Base-by-base conservation (phyloP, 164 flowering plant genomes). In the Chimonanthus salicifolius region DNA sequence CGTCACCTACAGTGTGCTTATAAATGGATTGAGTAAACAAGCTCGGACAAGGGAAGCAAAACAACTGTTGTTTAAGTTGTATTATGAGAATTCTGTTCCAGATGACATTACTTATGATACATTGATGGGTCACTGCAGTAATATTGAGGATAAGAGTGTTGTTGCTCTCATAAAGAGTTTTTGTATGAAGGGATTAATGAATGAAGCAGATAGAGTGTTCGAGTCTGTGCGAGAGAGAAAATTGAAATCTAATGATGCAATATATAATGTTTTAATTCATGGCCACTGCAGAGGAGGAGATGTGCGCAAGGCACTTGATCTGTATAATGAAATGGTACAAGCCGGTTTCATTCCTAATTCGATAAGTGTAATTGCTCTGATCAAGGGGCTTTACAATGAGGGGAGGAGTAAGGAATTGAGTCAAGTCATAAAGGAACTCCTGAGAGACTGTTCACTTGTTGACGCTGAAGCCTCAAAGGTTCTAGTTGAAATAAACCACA, bases 141-240 rank as follows among this genome's bases (percentile, higher is more conserved):
- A 77, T 49, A 69, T 74, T 47, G 93, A 85, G 70, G 82, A 84
- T 64, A 85, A 79, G 76, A 85, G 87, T 68, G 83, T 54, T 49
- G 84, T 82, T 4, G 88, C 90, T 49, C 96, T 94, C 45, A 21
- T 94, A n/a, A 90, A 92, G 76, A 90, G 92, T 16, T 92, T 90
- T 79, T 94, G 98, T 74, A 84, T 88, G 88, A 89, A 92, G 68
- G 97, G 98, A 48, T 76, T 94, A 88, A 87, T 92, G 93, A 78
- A 82, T 18, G 96, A 94, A 85, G 98, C 97, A 20, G 94, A 92
- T 74, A 77, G 72, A 72, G 89, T 87, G 54, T 85, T 89, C 63
- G 79, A 88, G 47, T 81, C 84, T 4, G 83, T 89, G 88, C 48
- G 77, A 76, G 70, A 78, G 79, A 86, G 71, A 74, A 83, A 82